A percentile compares a stretch with the other conserved stretches of the same genome.
These are phyloP conservation scores for Endothia cerciana DNA, from an alignment of 2,329 filamentous ascomycete genomes.

Conservation along the genomic window DNA sequence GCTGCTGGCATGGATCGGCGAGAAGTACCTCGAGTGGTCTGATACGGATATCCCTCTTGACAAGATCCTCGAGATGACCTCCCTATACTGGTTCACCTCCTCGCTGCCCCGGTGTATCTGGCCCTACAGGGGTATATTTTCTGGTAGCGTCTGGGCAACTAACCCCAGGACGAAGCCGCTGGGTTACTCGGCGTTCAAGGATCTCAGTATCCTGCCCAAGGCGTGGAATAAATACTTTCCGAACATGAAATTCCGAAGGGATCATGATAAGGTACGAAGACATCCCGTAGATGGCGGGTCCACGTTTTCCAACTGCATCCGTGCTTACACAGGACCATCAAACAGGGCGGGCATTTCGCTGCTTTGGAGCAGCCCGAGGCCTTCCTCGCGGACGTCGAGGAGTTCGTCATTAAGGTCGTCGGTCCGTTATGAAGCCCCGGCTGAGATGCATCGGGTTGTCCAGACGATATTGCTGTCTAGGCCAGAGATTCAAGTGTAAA, in stretches of 20 bases:
- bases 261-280: constrained; percentile 28
- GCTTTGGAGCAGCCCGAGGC: constrained; percentile 47
- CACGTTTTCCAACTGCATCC: background rate
- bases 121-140: constrained; percentile 47
- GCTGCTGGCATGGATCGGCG: constrained; percentile 60
- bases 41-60: constrained; percentile 44
- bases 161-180: constrained; percentile 44
- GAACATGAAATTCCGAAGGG: constrained; percentile 28
- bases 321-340: background rate
- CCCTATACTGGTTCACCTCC: constrained; percentile 60
- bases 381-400: constrained; percentile 49
- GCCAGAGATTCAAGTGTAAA: background rate
- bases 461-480: background rate
- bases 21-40: constrained; percentile 60
- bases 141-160: background rate
- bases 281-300: background rate
- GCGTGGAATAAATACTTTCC: constrained; percentile 37
- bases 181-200: constrained; percentile 51
- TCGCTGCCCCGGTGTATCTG: constrained; percentile 53
- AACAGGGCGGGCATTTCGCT: constrained; percentile 58
- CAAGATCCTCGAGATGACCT: constrained; percentile 52
- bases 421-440: background rate
- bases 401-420: constrained; percentile 37
- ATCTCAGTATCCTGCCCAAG: constrained; percentile 45
- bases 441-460: background rate